These are phyloP conservation scores for Fomitopsis serialis DNA, from an alignment of 768 basidiomycete species.

Conservation along the genomic window DNA sequence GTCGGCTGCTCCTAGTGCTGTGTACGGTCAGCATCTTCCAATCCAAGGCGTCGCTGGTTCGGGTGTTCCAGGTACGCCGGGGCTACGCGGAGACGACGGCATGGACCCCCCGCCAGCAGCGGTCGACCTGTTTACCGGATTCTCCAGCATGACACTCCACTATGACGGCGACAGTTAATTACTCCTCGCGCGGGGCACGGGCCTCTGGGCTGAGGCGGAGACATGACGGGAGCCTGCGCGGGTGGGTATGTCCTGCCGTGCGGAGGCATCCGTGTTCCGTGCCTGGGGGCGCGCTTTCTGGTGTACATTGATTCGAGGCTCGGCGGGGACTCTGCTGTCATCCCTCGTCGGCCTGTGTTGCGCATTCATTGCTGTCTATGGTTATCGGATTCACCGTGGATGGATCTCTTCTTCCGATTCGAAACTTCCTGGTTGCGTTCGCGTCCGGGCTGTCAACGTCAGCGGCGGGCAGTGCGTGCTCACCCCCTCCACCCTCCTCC, in stretches of 20 bases:
- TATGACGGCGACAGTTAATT: slow-evolving; percentile 63
- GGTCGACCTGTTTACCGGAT: slow-evolving; percentile 77
- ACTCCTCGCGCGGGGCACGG: background rate
- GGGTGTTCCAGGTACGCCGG: slow-evolving; percentile 31
- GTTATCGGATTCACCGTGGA: too few species aligned
- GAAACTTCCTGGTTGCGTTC: too few species aligned
- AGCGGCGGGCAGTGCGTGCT: too few species aligned
- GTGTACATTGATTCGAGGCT: background rate
- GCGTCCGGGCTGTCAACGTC: too few species aligned
- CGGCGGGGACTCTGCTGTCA: too few species aligned
- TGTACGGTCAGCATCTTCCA: background rate
- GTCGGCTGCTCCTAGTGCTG: background rate
- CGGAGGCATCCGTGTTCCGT: background rate
- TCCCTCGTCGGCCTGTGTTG: too few species aligned
- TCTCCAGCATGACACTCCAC: slow-evolving; percentile 85
- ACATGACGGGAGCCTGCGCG: background rate
- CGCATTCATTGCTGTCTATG: too few species aligned
- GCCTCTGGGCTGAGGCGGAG: background rate
- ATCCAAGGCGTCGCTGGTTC: slow-evolving; percentile 32
- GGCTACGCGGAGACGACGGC: slow-evolving; percentile 35
- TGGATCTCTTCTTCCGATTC: too few species aligned
- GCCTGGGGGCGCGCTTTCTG: background rate
- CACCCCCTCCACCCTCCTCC: too few species aligned
- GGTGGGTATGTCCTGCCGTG: background rate
- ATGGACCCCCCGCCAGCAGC: slow-evolving; percentile 36